Evolutionary conservation across 2,329 filamentous ascomycete genomes (phyloP).

Genomic region (Trichoderma asperellum): DNA sequence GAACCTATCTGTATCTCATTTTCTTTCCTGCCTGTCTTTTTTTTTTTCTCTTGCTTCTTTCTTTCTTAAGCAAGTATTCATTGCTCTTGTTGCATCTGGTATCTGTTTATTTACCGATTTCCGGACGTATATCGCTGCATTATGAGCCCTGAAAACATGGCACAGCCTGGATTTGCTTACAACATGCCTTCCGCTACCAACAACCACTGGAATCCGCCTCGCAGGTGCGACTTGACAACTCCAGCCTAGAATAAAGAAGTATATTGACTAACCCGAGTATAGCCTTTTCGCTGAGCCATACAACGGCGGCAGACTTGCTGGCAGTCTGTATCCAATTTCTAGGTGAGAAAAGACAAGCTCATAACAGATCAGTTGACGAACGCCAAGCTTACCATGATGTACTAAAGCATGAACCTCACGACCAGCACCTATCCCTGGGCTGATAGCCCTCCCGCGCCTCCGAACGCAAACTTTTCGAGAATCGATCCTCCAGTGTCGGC

Average conservation of each 20-base stretch:
- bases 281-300: slow-evolving; percentile 42
- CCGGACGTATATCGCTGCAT: slow-evolving; percentile 30
- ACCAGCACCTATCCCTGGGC: slow-evolving; percentile 41
- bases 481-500: slow-evolving; percentile 47
- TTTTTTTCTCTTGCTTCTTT: not conserved
- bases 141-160: slow-evolving; percentile 49
- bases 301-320: slow-evolving; percentile 44
- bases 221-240: slow-evolving; percentile 52
- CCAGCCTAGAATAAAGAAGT: not conserved
- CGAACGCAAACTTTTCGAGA: slow-evolving; percentile 45
- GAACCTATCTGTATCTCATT: slow-evolving; percentile 4
- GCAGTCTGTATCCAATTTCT: slow-evolving; percentile 43
- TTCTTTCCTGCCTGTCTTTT: slow-evolving; percentile 5
- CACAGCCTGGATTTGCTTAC: slow-evolving; percentile 54
- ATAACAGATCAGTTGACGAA: slow-evolving; percentile 1
- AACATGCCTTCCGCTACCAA: slow-evolving; percentile 51
- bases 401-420: slow-evolving; percentile 51
- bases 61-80: slow-evolving; percentile 1
- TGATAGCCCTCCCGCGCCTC: slow-evolving; percentile 32
- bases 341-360: slow-evolving; percentile 43
- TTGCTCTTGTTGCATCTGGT: slow-evolving; percentile 4
- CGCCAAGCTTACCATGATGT: slow-evolving; percentile 40
- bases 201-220: slow-evolving; percentile 55
- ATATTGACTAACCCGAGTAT: slow-evolving; percentile 25
- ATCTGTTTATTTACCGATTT: not conserved